Base-by-base conservation (phyloP, 371 early-diverging fungal genomes). In the Rhizopus arrhizus region DNA sequence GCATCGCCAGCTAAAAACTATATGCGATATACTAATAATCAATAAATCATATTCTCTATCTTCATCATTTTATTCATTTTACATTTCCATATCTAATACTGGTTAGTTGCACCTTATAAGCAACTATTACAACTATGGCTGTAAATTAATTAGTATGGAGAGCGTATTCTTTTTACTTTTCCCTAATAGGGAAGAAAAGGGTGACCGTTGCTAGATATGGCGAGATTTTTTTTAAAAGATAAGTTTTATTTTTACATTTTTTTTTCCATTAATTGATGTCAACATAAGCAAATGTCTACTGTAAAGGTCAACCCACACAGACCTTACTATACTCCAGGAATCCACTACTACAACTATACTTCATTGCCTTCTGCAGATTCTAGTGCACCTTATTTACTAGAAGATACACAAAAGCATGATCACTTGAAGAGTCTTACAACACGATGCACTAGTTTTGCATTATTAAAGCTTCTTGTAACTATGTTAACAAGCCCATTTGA, bases 401-500 rank as follows among this genome's bases (percentile, higher is more conserved):
- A 66, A 12, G 60, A 56, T 4, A 36, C 46, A 33, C 38, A 48
- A 33, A 16, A 56, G 11, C 49, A 63, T 53, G 54, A 52, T 32
- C 58, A 59, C 35, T 59, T 79, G 11, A 72, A 71, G 36, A 62
- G 66, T 15, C 64, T 81, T 7, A 75, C 85, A 0, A 70, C 71
- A n/a, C 82, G 82, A 58, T 68, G 85, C 28, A 70, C 80, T 31
- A 83, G 77, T 52, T 88, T 84, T 68, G 89, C 90, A 3, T 67
- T 85, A 4, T 60, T 87, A 36, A 85, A 90, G 64, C 90, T 79
- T 61, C 66, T 90, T 38, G 77, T 88, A 4, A 76, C 85, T 0
- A 85, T 89, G 61, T 40, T 87, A 10, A 79, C 87, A 4, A 81
- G 85, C 3, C 95, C 94, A 0, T 89, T 91, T 59, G 90, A 87